These are phyloP conservation scores for Gracilaria gracilis DNA, from an alignment of 23 red algal species.

Conservation along the genomic window DNA sequence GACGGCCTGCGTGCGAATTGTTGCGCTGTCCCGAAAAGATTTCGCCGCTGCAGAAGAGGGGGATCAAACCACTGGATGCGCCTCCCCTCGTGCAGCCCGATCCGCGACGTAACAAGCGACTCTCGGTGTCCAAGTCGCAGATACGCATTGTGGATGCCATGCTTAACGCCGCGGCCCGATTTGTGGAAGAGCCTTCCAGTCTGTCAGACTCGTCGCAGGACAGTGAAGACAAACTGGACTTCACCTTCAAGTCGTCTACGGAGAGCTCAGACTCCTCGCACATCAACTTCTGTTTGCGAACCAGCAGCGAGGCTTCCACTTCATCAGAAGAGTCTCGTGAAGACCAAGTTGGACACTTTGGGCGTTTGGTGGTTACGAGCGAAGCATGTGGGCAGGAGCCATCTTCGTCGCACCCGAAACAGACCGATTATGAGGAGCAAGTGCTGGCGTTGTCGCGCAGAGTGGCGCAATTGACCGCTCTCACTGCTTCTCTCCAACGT, in stretches of 20 bases:
- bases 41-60: neutral
- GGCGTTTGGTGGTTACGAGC: neutral
- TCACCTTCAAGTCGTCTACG: neutral
- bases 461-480: no score
- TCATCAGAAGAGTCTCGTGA: neutral
- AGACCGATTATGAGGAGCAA: no score
- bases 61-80: neutral
- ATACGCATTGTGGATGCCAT: neutral
- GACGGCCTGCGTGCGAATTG: no score
- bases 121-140: neutral
- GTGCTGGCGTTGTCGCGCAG: no score
- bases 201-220: conserved; percentile 2
- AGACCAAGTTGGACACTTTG: no score
- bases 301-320: neutral
- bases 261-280: neutral
- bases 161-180: neutral
- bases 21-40: no score
- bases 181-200: neutral
- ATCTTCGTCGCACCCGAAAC: neutral
- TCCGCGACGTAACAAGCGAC: no score
- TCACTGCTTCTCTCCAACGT: no score
- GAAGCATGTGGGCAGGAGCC: neutral
- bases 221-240: neutral
- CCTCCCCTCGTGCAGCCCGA: no score
- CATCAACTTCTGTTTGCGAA: conserved; percentile 1